Evolutionary conservation across 1,139 yeast genomes (phyloP), one percentile per base, ranked within the genome.

Genomic region (Wickerhamiella infanticola): DNA sequence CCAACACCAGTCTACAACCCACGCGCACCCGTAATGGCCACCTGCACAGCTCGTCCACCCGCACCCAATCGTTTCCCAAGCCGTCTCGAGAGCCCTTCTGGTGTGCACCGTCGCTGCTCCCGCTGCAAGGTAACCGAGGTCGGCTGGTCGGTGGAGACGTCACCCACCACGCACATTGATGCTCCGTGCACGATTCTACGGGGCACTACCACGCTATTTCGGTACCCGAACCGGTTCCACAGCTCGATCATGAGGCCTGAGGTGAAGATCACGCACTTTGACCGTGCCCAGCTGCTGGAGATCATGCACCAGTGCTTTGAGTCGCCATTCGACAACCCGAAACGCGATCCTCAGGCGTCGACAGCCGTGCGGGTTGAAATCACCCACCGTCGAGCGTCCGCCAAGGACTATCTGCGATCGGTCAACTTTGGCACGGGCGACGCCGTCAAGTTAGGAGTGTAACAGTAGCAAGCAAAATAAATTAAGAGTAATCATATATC

Each of bases 261-360:
- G 5, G 38, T 47, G 25, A 31, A 37, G 3, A 40, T 51, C 9
- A 29, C 41, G 27, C 39, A 38, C 39, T 45, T 50, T 26, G 43
- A 45, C 31, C 46, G 47, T 9, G 13, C 37, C 18, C 46, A 50
- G 3, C 47, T 51, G 7, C 39, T 42, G 9, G 47, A 40, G 33
- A 37, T 51, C 24, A 51, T 51, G 54, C 39, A 42, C 23, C 42
- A 39, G 9, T 41, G 50, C 45, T 51, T 50, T 43, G 54, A 51
- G 44, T 48, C 50, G 25, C 54, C 54, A 8, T 51, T 51, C 33
- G 51, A 47, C 26, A 35, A 35, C 5, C 51, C 49, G n/a, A 41
- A 18, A 31, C 41, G 36, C 23, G 24, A 9, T 3, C 26, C 35
- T 23, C 41, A 26, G 8, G n/a, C 43, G 3, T 39, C 26, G 9